Evolutionary conservation across 805 yeast genomes (phyloP).

Genomic region (Kluyveromyces lactis): DNA sequence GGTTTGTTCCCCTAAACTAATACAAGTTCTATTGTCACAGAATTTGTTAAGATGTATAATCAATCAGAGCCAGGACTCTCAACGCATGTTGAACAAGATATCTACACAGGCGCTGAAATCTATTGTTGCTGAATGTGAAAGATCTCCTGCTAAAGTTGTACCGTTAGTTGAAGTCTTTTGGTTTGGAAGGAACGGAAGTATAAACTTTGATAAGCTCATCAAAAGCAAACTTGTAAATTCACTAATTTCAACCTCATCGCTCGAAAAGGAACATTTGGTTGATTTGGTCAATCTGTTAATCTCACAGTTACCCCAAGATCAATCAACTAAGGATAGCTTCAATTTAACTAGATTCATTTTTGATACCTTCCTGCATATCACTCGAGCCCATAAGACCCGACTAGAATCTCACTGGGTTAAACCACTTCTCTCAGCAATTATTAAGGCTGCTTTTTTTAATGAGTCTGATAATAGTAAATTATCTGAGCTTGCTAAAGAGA

Average conservation of each 20-base stretch:
- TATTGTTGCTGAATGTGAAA: conserved; percentile 33
- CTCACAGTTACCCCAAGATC: conserved; percentile 14
- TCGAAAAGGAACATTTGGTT: conserved; percentile 8
- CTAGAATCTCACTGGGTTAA: conserved; percentile 25
- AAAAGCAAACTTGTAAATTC: conserved; percentile 58
- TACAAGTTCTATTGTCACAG: conserved; percentile 39
- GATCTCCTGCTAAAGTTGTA: conserved; percentile 30
- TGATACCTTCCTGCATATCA: conserved; percentile 48
- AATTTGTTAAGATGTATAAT: conserved; percentile 66
- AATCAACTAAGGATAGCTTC: neutral
- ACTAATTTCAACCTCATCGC: conserved; percentile 25
- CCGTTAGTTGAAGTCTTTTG: conserved; percentile 31
- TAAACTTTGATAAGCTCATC: conserved; percentile 70
- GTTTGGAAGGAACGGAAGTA: conserved; percentile 41
- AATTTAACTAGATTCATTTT: conserved; percentile 38
- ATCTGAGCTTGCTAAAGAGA: conserved; percentile 40
- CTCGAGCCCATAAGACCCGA: conserved; percentile 35
- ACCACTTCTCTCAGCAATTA: conserved; percentile 24
- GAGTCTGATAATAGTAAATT: conserved; percentile 10
- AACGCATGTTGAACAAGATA: conserved; percentile 58
- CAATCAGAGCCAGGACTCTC: conserved; percentile 63
- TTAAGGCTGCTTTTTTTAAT: conserved; percentile 27
- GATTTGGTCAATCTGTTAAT: conserved; percentile 14
- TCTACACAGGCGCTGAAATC: conserved; percentile 45
- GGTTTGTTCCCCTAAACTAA: conserved; percentile 15